Base-by-base conservation (phyloP, 148 eudicot species). In the Arctostaphylos glauca region DNA sequence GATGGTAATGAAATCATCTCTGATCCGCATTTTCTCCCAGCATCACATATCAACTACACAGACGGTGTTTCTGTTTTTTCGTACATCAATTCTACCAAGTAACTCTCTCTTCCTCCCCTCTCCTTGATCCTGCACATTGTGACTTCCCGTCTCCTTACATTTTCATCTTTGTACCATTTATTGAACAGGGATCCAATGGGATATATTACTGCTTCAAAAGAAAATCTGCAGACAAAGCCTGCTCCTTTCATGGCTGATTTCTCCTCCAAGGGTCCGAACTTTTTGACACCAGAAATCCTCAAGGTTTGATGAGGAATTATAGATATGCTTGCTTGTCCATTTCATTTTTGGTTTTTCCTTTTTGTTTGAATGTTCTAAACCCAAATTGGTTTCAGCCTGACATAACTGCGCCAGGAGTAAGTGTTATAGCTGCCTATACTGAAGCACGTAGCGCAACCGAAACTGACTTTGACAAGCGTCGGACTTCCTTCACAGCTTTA, bases 361-460 rank as follows among this genome's bases (percentile, higher is more conserved):
- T 54, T 54, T 13, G 8, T 53, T 43, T 4, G 13, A 66, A 31
- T 10, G 43, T 31, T 1, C 4, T 66, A 25, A 66, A 66, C 71
- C 71, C 71, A 66, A 25, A 10, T 12, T 66, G 16, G 16, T 12
- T 66, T 66, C 82, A 93, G 95, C 97, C 97, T 68, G 97, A 93
- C 79, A 87, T 93, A 18, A 91, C 95, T 0, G 97, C 95, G 31
- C 97, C 97, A 43, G 97, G 97, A 46, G 95, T 92, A n/a, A 78
- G 86, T 78, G 74, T 93, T 80, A 73, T 93, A 21, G 97, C 97
- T 3, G 93, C 97, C 23, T 92, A 68, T 44, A 80, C 86, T 21
- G 85, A 74, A 76, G 91, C 85, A 46, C 56, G 6, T n/a, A 84
- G 90, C 75, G 91, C 90, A 19, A 83, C 92, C 9, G 82, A 74